Conservation (phyloP, 148 eudicot species). For the Arbutus unedo region DNA sequence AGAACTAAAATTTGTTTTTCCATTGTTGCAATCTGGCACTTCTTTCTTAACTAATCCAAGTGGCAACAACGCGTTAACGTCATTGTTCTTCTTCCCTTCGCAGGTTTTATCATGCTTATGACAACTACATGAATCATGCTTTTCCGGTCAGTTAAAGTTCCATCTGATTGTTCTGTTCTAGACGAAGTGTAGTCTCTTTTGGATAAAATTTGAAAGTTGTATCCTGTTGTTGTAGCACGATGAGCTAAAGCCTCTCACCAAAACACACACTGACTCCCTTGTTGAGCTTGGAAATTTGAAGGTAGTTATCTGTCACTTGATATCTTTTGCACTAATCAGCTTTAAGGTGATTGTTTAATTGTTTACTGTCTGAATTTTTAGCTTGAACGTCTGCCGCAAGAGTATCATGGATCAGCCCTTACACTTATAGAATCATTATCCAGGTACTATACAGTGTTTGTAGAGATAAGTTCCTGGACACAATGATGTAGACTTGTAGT, state of each 20-base stretch:
- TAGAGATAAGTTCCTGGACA: conserved; percentile 3
- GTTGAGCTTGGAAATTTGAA: conserved; percentile 88
- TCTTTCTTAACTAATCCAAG: conserved; percentile 3
- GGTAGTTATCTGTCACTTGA: conserved; percentile 32
- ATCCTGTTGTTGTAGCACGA: conserved; percentile 63
- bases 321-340: conserved; percentile 5
- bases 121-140: conserved; percentile 89
- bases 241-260: conserved; percentile 90
- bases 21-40: background rate
- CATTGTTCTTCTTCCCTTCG: conserved; percentile 18
- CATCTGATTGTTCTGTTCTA: background rate
- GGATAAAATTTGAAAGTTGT: conserved; percentile 2
- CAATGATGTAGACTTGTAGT: background rate
- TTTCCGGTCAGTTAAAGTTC: conserved; percentile 70
- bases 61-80: background rate
- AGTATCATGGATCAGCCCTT: conserved; percentile 89
- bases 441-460: conserved; percentile 45
- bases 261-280: conserved; percentile 76
- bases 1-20: background rate
- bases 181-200: background rate
- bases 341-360: conserved; percentile 16
- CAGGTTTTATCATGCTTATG: conserved; percentile 99
- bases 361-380: conserved; percentile 30
- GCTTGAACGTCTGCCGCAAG: conserved; percentile 82
- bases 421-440: conserved; percentile 92